These are phyloP conservation scores for Thelonectria olida DNA, from an alignment of 2,329 filamentous ascomycete genomes.

Conservation along the genomic window DNA sequence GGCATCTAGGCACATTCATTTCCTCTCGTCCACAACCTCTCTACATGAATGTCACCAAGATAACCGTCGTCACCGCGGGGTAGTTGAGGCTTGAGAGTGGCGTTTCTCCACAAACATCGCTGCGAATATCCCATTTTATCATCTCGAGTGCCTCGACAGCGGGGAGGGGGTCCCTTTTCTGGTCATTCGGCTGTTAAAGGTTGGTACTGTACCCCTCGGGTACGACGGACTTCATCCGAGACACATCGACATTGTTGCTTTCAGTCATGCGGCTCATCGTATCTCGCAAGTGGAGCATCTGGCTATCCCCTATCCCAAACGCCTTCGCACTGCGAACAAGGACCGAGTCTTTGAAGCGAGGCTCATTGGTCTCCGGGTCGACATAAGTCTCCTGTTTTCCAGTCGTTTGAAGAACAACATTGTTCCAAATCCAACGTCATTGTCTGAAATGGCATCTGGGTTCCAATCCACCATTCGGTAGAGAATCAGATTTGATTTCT, in stretches of 20 bases:
- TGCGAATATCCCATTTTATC: constrained; percentile 6
- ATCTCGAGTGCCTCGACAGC: neutral
- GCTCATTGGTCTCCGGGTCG: constrained; percentile 42
- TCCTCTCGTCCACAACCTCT: too few relatives aligned
- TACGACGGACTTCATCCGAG: too few relatives aligned
- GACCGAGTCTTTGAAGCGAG: constrained; percentile 39
- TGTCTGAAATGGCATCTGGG: constrained; percentile 47
- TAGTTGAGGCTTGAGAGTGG: constrained; percentile 49
- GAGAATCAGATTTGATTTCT: constrained; percentile 43
- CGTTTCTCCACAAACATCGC: constrained; percentile 11
- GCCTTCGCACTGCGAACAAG: constrained; percentile 36
- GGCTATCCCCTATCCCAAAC: neutral
- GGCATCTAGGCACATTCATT: too few relatives aligned
- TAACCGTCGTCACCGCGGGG: too few relatives aligned
- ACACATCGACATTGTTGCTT: neutral
- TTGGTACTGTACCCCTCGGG: too few relatives aligned
- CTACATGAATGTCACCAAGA: too few relatives aligned
- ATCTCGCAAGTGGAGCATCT: neutral
- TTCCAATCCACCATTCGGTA: constrained; percentile 47
- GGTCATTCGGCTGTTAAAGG: neutral
- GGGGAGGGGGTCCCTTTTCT: neutral
- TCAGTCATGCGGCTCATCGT: neutral
- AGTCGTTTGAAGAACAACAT: constrained; percentile 40
- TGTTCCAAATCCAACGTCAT: constrained; percentile 40
- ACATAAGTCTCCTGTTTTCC: constrained; percentile 31